Evolutionary conservation across 2,329 filamentous ascomycete species (phyloP).

Genomic region (Alternaria burnsii): DNA sequence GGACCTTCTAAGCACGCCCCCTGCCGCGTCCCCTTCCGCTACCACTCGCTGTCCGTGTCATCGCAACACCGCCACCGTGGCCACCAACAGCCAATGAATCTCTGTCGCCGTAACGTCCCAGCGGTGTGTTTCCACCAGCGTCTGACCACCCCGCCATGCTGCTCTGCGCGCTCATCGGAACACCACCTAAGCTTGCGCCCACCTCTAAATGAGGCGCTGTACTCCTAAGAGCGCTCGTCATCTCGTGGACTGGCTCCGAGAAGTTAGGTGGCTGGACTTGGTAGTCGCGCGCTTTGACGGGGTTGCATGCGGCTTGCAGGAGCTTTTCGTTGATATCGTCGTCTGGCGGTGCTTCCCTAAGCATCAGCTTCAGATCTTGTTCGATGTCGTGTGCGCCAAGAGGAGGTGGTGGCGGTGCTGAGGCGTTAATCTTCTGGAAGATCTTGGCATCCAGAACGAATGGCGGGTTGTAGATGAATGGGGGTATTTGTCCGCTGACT

Average conservation of each 20-base stretch:
- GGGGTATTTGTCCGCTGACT: conserved; percentile 49
- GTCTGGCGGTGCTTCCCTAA: conserved; percentile 47
- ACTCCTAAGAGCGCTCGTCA: conserved; percentile 41
- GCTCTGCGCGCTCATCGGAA: conserved; percentile 53
- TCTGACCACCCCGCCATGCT: conserved; percentile 49
- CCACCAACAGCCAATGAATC: conserved; percentile 24
- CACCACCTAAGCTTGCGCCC: conserved; percentile 40
- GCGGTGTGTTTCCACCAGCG: conserved; percentile 45
- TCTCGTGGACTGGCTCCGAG: conserved; percentile 42
- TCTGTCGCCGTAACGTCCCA: conserved; percentile 46
- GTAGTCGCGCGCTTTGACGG: conserved; percentile 45
- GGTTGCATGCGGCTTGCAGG: conserved; percentile 46
- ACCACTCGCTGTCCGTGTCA: conserved; percentile 51
- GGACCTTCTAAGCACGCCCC: conserved; percentile 17
- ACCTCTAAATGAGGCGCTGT: conserved; percentile 47
- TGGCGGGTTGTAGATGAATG: conserved; percentile 54
- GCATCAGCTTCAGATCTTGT: conserved; percentile 60
- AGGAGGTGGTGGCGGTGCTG: conserved; percentile 57
- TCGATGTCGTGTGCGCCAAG: conserved; percentile 56
- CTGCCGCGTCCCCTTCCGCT: conserved; percentile 46
- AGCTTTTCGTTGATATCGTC: conserved; percentile 52
- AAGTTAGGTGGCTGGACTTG: conserved; percentile 47
- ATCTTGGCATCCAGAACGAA: conserved; percentile 57
- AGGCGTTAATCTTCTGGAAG: conserved; percentile 58
- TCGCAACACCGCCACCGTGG: conserved; percentile 43